Percentiles rank a stretch among this genome's conserved stretches.
These are phyloP conservation scores for Lotus japonicus DNA, from an alignment of 306 rosid species.

Conservation along the genomic window DNA sequence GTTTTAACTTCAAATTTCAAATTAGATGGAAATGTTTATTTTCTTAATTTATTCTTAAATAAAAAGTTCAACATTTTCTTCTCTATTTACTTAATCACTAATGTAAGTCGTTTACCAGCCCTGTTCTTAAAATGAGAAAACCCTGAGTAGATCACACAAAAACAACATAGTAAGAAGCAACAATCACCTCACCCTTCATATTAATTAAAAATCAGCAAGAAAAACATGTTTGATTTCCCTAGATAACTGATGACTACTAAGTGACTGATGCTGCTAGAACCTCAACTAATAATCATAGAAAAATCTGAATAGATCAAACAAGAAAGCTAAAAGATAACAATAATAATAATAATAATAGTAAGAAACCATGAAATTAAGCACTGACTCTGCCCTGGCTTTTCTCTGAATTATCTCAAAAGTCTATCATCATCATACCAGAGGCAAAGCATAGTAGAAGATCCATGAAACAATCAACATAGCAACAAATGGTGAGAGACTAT, in stretches of 20 bases:
- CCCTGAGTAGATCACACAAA: not conserved
- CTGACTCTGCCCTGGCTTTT: constrained; percentile 80
- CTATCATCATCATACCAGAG: not conserved
- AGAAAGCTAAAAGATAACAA: not conserved
- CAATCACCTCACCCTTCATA: not conserved
- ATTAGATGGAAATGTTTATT: not conserved
- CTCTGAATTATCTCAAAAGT: not conserved
- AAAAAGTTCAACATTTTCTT: not conserved
- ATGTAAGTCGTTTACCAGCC: not conserved
- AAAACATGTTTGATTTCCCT: no score
- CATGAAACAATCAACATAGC: constrained; percentile 24
- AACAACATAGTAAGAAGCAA: not conserved
- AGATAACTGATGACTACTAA: no score
- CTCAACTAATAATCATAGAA: not conserved
- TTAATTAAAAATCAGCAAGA: no score
- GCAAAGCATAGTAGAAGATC: constrained; percentile 22
- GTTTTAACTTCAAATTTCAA: not conserved
- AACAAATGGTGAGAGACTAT: constrained; percentile 23
- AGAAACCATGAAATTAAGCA: constrained; percentile 40
- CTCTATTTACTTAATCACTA: not conserved
- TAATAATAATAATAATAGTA: not conserved
- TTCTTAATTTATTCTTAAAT: not conserved
- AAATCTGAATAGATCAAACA: constrained; percentile 5
- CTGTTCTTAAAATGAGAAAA: not conserved
- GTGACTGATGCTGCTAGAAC: no score